phyloP scores from a whole-genome alignment of 306 rosid species.

The Malus fusca region DNA sequence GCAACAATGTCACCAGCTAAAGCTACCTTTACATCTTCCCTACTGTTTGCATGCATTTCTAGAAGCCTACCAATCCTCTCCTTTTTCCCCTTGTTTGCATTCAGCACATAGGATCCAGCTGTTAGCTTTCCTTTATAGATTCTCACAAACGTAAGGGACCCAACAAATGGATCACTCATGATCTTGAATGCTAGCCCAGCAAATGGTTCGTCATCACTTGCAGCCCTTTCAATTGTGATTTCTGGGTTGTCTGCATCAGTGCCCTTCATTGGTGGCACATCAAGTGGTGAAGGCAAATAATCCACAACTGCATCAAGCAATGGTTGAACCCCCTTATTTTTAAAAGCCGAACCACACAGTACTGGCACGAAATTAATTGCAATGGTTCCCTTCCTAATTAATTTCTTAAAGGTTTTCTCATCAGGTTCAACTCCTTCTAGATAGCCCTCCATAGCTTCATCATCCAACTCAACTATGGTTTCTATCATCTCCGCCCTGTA shows the following conservation, averaged over 20 bases:
- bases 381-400: slow-evolving; percentile 78
- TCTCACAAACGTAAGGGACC: slow-evolving; percentile 89
- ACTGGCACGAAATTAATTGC: slow-evolving; percentile 69
- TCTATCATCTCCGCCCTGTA: slow-evolving; percentile 69
- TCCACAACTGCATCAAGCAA: slow-evolving; percentile 92
- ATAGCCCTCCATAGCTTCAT: slow-evolving; percentile 73
- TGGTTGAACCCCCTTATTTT: slow-evolving; percentile 97
- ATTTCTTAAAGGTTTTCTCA: slow-evolving; percentile 57
- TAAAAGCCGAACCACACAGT: slow-evolving; percentile 92
- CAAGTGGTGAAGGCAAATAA: slow-evolving; percentile 89
- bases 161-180: slow-evolving; percentile 95
- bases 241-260: slow-evolving; percentile 89
- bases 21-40: slow-evolving; percentile 92
- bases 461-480: slow-evolving; percentile 74
- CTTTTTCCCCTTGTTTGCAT: slow-evolving; percentile 85
- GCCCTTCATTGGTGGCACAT: slow-evolving; percentile 85
- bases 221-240: slow-evolving; percentile 48
- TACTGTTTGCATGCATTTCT: slow-evolving; percentile 97
- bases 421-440: slow-evolving; percentile 93
- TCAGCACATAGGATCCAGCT: slow-evolving; percentile 81
- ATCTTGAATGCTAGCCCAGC: slow-evolving; percentile 95
- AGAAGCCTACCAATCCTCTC: slow-evolving; percentile 92
- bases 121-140: slow-evolving; percentile 72
- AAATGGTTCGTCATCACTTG: slow-evolving; percentile 80
- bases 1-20: slow-evolving; percentile 82